These are phyloP conservation scores for Ganoderma meredithae DNA, from an alignment of 1,284 basidiomycete species.

Conservation along the genomic window DNA sequence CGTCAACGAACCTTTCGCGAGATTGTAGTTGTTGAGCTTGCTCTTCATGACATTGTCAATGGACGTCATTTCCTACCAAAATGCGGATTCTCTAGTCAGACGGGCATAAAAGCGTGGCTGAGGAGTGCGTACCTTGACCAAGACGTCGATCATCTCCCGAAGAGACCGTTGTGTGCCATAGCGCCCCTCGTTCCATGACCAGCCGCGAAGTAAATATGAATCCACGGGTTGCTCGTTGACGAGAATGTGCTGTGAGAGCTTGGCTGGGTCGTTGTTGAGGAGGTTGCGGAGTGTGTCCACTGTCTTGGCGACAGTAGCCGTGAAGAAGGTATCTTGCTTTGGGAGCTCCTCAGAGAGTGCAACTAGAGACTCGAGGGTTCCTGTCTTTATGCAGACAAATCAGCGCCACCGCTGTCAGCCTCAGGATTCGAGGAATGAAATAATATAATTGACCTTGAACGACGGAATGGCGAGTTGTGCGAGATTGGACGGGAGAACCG, in stretches of 20 bases:
- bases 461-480: conserved; percentile 72
- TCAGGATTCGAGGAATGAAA: background rate
- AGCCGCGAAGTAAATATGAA: conserved; percentile 78
- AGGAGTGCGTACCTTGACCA: conserved; percentile 72
- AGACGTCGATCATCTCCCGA: conserved; percentile 80
- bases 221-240: conserved; percentile 88
- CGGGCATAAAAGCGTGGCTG: conserved; percentile 14
- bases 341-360: conserved; percentile 92
- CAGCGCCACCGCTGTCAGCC: conserved; percentile 6
- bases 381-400: conserved; percentile 66
- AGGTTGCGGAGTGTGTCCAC: conserved; percentile 95
- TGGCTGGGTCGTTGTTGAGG: conserved; percentile 87
- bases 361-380: conserved; percentile 92
- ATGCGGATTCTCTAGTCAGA: background rate
- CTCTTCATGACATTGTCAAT: conserved; percentile 91
- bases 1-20: conserved; percentile 93
- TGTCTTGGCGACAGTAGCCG: conserved; percentile 87
- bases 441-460: conserved; percentile 69
- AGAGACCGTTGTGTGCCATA: conserved; percentile 85
- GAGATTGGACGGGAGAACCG: conserved; percentile 53
- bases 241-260: conserved; percentile 83
- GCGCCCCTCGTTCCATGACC: conserved; percentile 91
- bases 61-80: conserved; percentile 81
- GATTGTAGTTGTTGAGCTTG: conserved; percentile 92
- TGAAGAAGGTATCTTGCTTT: conserved; percentile 92